Percentiles rank a stretch among this genome's conserved stretches.
Conservation (phyloP, 176 grass and related monocot species). For the Zea mays region Zm-B73-REFERENCE-NAM-5.0 NC_050096.1:305445501-305446000, state of each 20-base stretch:
- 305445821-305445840: not conserved
- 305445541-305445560: not conserved
- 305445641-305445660: slow-evolving; percentile 53
- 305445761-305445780: not conserved
- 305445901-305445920: not conserved
- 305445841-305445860: not conserved
- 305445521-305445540: not conserved
- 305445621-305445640: slow-evolving; percentile 99
- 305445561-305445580: not conserved
- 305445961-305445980: not conserved
- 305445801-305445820: not conserved
- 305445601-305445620: slow-evolving; percentile 92
- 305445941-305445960: not conserved
- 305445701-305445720: not conserved
- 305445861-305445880: not conserved
- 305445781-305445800: not conserved
- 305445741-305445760: not conserved
- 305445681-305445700: too few relatives aligned
- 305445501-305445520: not conserved
- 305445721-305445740: not conserved
- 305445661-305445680: not conserved
- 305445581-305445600: not conserved
- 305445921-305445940: not conserved
- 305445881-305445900: not conserved
- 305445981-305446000: not conserved